Evolutionary conservation across 108 stramenopile genomes (phyloP), one percentile per base, ranked within the genome.

Genomic region (Pseudonitzschia multiseries): DNA sequence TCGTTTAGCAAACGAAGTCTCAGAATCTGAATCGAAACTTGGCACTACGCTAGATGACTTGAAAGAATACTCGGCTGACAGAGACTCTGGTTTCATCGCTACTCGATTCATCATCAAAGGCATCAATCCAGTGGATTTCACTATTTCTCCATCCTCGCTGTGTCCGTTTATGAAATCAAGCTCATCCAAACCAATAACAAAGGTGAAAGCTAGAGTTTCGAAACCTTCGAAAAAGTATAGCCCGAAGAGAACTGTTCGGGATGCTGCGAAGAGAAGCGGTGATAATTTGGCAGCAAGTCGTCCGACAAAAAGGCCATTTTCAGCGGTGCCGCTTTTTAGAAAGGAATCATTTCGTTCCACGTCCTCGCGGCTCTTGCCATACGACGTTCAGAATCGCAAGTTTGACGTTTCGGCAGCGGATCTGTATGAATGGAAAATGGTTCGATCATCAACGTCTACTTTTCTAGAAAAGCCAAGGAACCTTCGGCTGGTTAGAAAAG

Each of bases 301-400:
- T 2, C 46, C 14, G 12, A 5, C 4, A 10, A 48, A 18, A 5
- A 5, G 46, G 14, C 43, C 21, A 48, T 21, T 41, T 31, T 22
- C 26, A 24, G 43, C 22, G 17, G 5, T 48, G 21, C 22, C n/a
- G 24, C 12, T 8, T 14, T 31, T 13, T 21, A 24, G 66, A 31
- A 67, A 50, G 64, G 43, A 29, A 70, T 73, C 27, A 57, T 81
- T 24, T 50, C 53, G 59, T 20, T 15, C 69, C 27, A 27, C 70
- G 59, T 52, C 29, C 28, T 52, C 68, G 15, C 61, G 54, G 41
- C 41, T 64, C 22, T 32, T 73, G 26, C 21, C 71, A 27, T 74
- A 75, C 18, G 70, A 79, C 53, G 75, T 65, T 26, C 27, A 40
- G 65, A 65, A 64, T 40, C 48, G 75, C 32, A 33, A 31, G 51